These are phyloP conservation scores for Cotoneaster glaucophyllus DNA, from an alignment of 306 rosid species.

Conservation along the genomic window DNA sequence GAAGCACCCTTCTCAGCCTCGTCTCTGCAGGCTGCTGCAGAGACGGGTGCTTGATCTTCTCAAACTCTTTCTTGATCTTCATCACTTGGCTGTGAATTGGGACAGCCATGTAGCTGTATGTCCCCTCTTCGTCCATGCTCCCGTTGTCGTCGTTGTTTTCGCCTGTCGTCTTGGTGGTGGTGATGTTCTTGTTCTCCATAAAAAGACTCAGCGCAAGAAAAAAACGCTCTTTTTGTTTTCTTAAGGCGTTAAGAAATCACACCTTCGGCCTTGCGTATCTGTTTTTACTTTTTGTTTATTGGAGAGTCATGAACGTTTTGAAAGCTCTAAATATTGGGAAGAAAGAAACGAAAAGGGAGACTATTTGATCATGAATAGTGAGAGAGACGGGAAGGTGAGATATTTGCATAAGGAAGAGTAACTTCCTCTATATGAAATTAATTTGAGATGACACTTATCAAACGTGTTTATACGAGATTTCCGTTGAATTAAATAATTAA, in stretches of 20 bases:
- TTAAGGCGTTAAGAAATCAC: not conserved
- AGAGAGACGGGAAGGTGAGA: not conserved
- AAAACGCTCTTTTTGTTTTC: not conserved
- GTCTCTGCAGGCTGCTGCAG: slow-evolving; percentile 39
- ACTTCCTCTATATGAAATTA: not conserved
- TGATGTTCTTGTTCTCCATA: slow-evolving; percentile 13
- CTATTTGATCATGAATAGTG: slow-evolving; percentile 1
- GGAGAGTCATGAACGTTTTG: slow-evolving; percentile 2
- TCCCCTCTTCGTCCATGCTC: slow-evolving; percentile 10
- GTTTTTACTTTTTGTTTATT: not conserved
- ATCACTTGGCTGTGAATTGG: slow-evolving; percentile 74
- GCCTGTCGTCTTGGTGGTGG: not conserved
- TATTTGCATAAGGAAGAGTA: not conserved
- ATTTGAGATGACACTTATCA: not conserved
- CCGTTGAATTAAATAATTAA: too few relatives aligned
- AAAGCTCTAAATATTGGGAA: slow-evolving; percentile 4
- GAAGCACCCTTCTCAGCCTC: slow-evolving; percentile 24
- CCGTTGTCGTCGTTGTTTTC: not conserved
- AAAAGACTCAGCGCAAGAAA: not conserved
- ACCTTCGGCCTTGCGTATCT: not conserved
- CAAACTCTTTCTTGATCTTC: slow-evolving; percentile 72
- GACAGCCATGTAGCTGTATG: slow-evolving; percentile 6
- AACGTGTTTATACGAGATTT: not conserved
- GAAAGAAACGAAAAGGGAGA: not conserved
- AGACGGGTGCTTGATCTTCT: slow-evolving; percentile 60